phyloP scores from a whole-genome alignment of 2,329 filamentous ascomycete species.

The Lasiodiplodia citricola region DNA sequence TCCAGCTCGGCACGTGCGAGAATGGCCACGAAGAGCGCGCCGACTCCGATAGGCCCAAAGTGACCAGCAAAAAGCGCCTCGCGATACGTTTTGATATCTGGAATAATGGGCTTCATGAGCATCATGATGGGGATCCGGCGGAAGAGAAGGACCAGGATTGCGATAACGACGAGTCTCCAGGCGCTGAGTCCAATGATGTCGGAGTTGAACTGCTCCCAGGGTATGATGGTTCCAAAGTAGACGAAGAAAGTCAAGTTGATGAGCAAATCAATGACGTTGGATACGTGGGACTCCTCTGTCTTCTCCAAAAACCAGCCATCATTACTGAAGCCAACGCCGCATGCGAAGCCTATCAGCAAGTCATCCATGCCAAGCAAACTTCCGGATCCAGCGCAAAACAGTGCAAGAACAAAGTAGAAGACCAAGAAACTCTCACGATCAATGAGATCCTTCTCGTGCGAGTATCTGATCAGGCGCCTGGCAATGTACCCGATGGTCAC shows the following conservation, averaged over 20 bases:
- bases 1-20: constrained; percentile 92
- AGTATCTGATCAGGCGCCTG: constrained; percentile 85
- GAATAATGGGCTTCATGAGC: constrained; percentile 86
- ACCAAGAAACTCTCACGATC: constrained; percentile 97
- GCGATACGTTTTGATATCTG: constrained; percentile 97
- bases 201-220: constrained; percentile 89
- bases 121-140: constrained; percentile 96
- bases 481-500: constrained; percentile 88
- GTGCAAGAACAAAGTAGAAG: constrained; percentile 95
- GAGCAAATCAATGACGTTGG: constrained; percentile 97
- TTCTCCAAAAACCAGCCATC: constrained; percentile 99
- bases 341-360: constrained; percentile 89
- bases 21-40: constrained; percentile 94
- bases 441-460: constrained; percentile 83
- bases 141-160: constrained; percentile 93
- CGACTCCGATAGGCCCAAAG: constrained; percentile 96
- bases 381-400: constrained; percentile 94
- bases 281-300: constrained; percentile 97
- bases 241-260: constrained; percentile 99
- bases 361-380: constrained; percentile 92
- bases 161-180: constrained; percentile 92
- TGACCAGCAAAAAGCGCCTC: constrained; percentile 96
- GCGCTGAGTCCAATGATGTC: constrained; percentile 73
- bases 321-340: constrained; percentile 98
- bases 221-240: constrained; percentile 95